Conservation (phyloP, 2,329 filamentous ascomycete genomes). For the Chaetomiaceae sp. region DNA sequence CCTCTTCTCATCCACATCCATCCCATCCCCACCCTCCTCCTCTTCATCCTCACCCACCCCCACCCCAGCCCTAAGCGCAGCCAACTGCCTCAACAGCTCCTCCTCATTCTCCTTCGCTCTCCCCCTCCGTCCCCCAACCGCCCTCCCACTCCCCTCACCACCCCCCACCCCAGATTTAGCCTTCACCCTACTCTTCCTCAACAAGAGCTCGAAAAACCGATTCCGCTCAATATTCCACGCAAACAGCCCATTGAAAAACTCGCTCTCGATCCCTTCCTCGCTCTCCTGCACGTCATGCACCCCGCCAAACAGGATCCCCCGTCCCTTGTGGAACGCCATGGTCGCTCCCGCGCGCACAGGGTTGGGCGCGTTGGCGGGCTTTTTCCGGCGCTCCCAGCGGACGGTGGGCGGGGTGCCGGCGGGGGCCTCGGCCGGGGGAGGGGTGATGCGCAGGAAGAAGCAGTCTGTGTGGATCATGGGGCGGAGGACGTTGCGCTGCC, state of each 20-base stretch:
- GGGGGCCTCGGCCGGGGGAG: slow-evolving; percentile 63
- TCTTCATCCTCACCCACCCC: slow-evolving; percentile 45
- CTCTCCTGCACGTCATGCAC: slow-evolving; percentile 89
- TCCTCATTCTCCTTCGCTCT: slow-evolving; percentile 87
- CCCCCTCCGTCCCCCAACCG: slow-evolving; percentile 57
- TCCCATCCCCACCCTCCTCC: slow-evolving; percentile 30
- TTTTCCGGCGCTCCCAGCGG: slow-evolving; percentile 90
- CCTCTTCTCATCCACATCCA: slow-evolving; percentile 38
- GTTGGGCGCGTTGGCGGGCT: slow-evolving; percentile 80
- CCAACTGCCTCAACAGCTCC: slow-evolving; percentile 80
- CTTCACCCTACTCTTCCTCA: slow-evolving; percentile 67
- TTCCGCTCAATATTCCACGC: slow-evolving; percentile 96
- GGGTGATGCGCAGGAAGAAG: slow-evolving; percentile 81
- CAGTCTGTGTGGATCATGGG: slow-evolving; percentile 93
- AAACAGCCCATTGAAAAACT: slow-evolving; percentile 90
- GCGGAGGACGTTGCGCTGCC: slow-evolving; percentile 69
- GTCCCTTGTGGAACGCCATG: slow-evolving; percentile 90
- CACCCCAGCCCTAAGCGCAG: slow-evolving; percentile 73
- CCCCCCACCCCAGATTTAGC: slow-evolving; percentile 53
- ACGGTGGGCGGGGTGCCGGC: slow-evolving; percentile 65
- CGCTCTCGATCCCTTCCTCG: slow-evolving; percentile 92
- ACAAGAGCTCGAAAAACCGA: slow-evolving; percentile 78
- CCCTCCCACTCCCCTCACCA: slow-evolving; percentile 37
- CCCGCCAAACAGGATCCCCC: slow-evolving; percentile 89
- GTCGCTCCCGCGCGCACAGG: slow-evolving; percentile 83